These are phyloP conservation scores for Mollisiaceae sp. DNA, from an alignment of 2,329 filamentous ascomycete species.

Conservation along the genomic window DNA sequence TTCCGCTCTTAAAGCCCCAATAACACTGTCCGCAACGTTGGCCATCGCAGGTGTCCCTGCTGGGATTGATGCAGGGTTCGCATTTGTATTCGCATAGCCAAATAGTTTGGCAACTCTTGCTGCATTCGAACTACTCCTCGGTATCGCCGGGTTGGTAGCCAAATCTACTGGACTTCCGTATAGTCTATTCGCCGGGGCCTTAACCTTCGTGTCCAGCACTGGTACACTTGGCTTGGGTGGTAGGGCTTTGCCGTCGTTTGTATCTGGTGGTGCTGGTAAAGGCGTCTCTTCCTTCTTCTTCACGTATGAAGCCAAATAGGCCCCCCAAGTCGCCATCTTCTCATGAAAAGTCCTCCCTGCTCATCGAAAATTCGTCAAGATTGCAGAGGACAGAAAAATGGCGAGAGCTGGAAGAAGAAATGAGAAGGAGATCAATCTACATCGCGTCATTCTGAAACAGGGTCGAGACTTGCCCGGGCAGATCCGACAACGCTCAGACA, in stretches of 20 bases:
- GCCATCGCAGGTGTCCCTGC: neutral
- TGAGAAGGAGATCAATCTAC: slow-evolving; percentile 2
- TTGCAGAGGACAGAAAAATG: neutral
- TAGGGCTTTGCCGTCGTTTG: neutral
- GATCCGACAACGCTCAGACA: slow-evolving; percentile 11
- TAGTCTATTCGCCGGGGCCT: slow-evolving; percentile 18
- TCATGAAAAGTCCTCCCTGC: neutral
- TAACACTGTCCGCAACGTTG: neutral
- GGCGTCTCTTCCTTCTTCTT: slow-evolving; percentile 24
- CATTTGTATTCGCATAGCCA: slow-evolving; percentile 23
- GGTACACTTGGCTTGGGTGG: neutral
- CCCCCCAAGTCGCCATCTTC: slow-evolving; percentile 32
- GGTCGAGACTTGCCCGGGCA: slow-evolving; percentile 3
- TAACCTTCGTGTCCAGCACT: neutral
- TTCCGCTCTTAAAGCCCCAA: neutral
- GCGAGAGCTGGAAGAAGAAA: neutral
- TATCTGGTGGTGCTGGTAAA: neutral
- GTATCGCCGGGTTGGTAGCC: neutral
- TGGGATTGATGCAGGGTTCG: neutral
- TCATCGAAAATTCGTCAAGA: neutral
- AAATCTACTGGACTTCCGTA: slow-evolving; percentile 16
- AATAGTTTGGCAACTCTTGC: slow-evolving; percentile 33
- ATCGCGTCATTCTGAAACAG: slow-evolving; percentile 8
- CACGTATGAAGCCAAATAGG: slow-evolving; percentile 31
- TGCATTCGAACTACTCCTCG: slow-evolving; percentile 25